phyloP scores from a whole-genome alignment of 495 filamentous ascomycete genomes.

The Parachaetomium inaequale region DNA sequence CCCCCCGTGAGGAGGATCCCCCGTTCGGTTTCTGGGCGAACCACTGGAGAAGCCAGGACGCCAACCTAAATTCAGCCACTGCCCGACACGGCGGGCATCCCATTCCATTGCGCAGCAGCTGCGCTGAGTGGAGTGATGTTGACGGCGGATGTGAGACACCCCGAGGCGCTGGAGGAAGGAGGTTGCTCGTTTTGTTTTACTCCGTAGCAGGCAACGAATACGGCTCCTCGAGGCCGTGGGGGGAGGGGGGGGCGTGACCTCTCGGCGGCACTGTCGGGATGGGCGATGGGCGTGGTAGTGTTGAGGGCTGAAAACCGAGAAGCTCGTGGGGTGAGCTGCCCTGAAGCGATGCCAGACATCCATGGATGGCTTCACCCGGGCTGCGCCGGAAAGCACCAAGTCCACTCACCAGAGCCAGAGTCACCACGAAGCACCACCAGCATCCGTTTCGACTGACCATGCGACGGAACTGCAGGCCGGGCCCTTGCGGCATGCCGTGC shows the following conservation, averaged over 20 bases:
- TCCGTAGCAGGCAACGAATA: no score
- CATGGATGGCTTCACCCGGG: background rate
- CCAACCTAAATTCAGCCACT: conserved; percentile 19
- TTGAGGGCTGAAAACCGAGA: background rate
- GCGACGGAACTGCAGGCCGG: background rate
- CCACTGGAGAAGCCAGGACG: background rate
- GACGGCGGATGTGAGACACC: conserved; percentile 3
- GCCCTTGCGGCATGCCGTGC: conserved; percentile 11
- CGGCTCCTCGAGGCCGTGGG: conserved; percentile 9
- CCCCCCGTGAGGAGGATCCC: conserved; percentile 20
- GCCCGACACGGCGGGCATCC: conserved; percentile 13
- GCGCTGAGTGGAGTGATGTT: conserved; percentile 20
- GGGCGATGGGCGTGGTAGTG: background rate
- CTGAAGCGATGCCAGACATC: background rate
- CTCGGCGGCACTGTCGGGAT: background rate
- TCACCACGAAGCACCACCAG: no score
- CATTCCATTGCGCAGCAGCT: conserved; percentile 19
- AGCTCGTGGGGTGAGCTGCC: background rate
- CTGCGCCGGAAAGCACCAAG: background rate
- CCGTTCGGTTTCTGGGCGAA: conserved; percentile 16
- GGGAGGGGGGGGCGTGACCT: conserved; percentile 7
- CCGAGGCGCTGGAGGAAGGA: background rate
- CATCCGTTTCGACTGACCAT: background rate
- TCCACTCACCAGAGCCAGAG: no score
- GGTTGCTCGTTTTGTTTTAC: conserved; percentile 11